Base-by-base conservation (phyloP, 345 rosid genomes). In the Carallia brachiata region DNA sequence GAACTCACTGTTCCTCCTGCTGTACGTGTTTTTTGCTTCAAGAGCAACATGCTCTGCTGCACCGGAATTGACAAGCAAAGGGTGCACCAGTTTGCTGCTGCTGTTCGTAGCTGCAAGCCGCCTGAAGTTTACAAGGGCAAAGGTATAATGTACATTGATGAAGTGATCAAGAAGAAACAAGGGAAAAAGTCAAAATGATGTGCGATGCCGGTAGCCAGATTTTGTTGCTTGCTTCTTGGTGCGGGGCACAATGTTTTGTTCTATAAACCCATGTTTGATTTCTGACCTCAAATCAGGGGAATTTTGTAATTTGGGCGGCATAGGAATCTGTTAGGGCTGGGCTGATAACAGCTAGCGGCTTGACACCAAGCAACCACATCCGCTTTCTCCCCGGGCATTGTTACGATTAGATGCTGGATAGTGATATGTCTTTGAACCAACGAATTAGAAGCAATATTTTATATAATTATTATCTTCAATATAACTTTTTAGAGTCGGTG, bases 1-100 rank as follows among this genome's bases (percentile, higher is more conserved):
- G 97, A 91, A 55, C 83, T 91, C 3, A 81, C 91, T 0, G 96
- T 86, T 67, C 97, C 91, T 76, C 96, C 90, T 0, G 90, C 91
- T 0, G 97, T 87, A 2, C 86, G 90, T 0, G 93, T 91, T 59
- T 91, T 91, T 63, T 91, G 97, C 87, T 86, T 91, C 81, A 89
- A 89, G 78, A 89, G 88, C 84, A 91, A 91, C n/a, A 85, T 89
- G 19, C 82, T 91, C 57, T 89, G 96, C 83, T 91, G 97, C 82
- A 86, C 93, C 0, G 96, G 97, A 48, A 80, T 91, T 4, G 93
- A 89, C 76, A 89, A 91, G 84, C 84, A 86, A 2, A 81, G 91
- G 63, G 91, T 89, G 65, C 97, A 91, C 73, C 96, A 88, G 80
- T 91, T 89, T 64, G 96, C 97, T 9, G 91, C 96, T 2, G 65